phyloP scores from a whole-genome alignment of 2,329 filamentous ascomycete species.

The Stachybotrys echinatus region DNA sequence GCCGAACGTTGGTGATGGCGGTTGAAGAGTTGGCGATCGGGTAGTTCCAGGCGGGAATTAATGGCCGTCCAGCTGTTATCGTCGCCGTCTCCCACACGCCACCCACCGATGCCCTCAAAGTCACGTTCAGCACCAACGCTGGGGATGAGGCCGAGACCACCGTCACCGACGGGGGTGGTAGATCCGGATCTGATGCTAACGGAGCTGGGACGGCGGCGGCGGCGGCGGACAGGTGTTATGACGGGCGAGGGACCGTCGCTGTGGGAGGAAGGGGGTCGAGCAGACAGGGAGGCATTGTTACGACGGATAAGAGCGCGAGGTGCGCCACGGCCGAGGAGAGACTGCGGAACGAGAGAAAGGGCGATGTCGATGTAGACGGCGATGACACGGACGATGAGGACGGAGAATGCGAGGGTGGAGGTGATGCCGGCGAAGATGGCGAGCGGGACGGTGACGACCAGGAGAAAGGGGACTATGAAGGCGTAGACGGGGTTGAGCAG shows the following conservation, averaged over 20 bases:
- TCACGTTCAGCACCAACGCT: slow-evolving; percentile 48
- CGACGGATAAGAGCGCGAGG: slow-evolving; percentile 18
- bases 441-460: slow-evolving; percentile 58
- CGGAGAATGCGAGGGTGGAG: slow-evolving; percentile 54
- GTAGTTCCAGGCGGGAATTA: slow-evolving; percentile 46
- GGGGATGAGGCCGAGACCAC: slow-evolving; percentile 34
- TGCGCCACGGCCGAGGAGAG: slow-evolving; percentile 37
- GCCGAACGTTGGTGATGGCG: slow-evolving; percentile 38
- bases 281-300: slow-evolving; percentile 11
- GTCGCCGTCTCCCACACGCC: slow-evolving; percentile 45
- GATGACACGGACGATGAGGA: slow-evolving; percentile 55
- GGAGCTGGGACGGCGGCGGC: slow-evolving; percentile 27
- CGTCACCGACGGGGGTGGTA: slow-evolving; percentile 27
- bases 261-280: slow-evolving; percentile 10
- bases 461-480: slow-evolving; percentile 56
- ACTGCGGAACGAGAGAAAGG: slow-evolving; percentile 51
- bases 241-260: slow-evolving; percentile 12
- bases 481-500: slow-evolving; percentile 49
- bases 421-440: slow-evolving; percentile 59
- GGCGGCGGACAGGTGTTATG: slow-evolving; percentile 20
- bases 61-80: slow-evolving; percentile 47
- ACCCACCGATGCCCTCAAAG: slow-evolving; percentile 56
- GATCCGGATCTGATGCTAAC: slow-evolving; percentile 25
- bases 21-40: slow-evolving; percentile 30
- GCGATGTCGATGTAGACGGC: slow-evolving; percentile 60